Conservation (phyloP, 2,329 filamentous ascomycete species). For the Diaporthe humulicola region DNA sequence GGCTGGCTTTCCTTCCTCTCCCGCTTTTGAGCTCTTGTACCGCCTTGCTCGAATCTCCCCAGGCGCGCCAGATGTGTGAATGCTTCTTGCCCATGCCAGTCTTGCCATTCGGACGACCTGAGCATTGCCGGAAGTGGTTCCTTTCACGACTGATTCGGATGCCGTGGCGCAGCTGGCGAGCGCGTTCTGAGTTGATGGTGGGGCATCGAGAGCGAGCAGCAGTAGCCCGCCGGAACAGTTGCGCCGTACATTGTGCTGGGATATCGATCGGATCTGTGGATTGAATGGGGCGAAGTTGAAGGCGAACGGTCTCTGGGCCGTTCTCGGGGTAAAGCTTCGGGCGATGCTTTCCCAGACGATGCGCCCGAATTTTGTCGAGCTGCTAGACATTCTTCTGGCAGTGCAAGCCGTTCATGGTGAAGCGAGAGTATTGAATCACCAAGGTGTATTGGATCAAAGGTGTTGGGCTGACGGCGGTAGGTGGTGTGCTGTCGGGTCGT, state of each 20-base stretch:
- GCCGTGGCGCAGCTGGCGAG: slow-evolving; percentile 55
- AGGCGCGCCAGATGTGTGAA: slow-evolving; percentile 48
- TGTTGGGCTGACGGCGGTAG: background rate
- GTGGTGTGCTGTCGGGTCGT: background rate
- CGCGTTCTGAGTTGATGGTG: slow-evolving; percentile 54
- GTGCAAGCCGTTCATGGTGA: slow-evolving; percentile 33
- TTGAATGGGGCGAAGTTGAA: slow-evolving; percentile 45
- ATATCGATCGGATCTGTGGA: slow-evolving; percentile 44
- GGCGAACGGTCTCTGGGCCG: slow-evolving; percentile 40
- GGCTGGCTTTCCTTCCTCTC: slow-evolving; percentile 41
- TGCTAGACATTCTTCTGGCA: slow-evolving; percentile 39
- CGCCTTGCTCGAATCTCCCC: slow-evolving; percentile 46
- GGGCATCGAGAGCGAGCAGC: slow-evolving; percentile 60
- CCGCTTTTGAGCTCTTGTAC: slow-evolving; percentile 49
- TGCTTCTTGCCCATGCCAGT: slow-evolving; percentile 53
- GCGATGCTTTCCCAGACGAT: slow-evolving; percentile 38
- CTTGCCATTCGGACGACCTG: slow-evolving; percentile 52
- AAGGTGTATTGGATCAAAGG: background rate
- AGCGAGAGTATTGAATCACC: background rate
- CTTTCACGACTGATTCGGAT: slow-evolving; percentile 52
- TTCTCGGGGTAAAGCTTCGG: slow-evolving; percentile 24
- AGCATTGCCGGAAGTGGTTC: slow-evolving; percentile 46
- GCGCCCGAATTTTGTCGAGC: slow-evolving; percentile 36
- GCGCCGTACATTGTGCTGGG: slow-evolving; percentile 56
- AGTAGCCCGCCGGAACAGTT: slow-evolving; percentile 69